These are phyloP conservation scores for Aspergillus pseudoviridinutans DNA, from an alignment of 2,329 filamentous ascomycete species.

Conservation along the genomic window DNA sequence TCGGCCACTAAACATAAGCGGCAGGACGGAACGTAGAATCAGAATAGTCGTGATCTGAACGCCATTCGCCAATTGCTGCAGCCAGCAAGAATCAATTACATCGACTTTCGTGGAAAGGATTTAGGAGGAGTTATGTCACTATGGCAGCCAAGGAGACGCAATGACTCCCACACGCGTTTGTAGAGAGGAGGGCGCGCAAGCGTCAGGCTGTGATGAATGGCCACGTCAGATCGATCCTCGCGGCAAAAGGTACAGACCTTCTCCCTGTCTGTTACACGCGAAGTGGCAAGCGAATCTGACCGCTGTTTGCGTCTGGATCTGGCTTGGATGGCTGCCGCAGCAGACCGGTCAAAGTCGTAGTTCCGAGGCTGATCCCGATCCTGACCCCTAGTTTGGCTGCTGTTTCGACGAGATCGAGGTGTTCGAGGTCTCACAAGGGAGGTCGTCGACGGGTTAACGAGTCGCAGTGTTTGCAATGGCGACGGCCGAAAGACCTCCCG, in stretches of 20 bases:
- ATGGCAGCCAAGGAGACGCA: conserved; percentile 24
- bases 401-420: conserved; percentile 19
- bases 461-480: conserved; percentile 29
- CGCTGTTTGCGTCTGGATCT: conserved; percentile 30
- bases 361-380: conserved; percentile 9
- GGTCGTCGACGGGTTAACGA: conserved; percentile 34
- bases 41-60: conserved; percentile 3
- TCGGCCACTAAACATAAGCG: too few species aligned
- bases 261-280: conserved; percentile 21
- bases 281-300: conserved; percentile 24
- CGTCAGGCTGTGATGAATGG: conserved; percentile 19
- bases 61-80: conserved; percentile 6
- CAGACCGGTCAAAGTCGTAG: conserved; percentile 31
- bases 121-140: conserved; percentile 15
- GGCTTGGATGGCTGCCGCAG: conserved; percentile 35
- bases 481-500: conserved; percentile 22
- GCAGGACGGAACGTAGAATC: neutral
- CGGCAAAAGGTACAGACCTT: conserved; percentile 29
- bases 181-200: conserved; percentile 18
- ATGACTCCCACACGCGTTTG: conserved; percentile 23
- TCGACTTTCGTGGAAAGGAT: conserved; percentile 10
- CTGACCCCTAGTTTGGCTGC: conserved; percentile 8
- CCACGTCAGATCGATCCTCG: conserved; percentile 24
- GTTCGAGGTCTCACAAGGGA: conserved; percentile 28
- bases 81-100: conserved; percentile 6